phyloP scores from a whole-genome alignment of 768 basidiomycete species.

The Russula foetens region DNA sequence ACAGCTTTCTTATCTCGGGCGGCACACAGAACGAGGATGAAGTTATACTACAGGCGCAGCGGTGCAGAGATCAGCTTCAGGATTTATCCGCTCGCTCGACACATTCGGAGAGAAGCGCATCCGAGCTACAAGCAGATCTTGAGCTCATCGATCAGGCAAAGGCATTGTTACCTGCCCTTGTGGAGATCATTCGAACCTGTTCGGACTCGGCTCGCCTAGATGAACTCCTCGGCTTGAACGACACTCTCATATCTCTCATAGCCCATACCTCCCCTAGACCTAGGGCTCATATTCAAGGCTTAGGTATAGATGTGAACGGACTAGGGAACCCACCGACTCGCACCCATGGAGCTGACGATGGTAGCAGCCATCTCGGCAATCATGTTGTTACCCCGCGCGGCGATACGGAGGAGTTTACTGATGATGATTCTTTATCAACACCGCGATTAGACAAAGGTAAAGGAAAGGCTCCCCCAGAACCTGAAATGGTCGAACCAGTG shows the following conservation, averaged over 20 bases:
- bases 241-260: conserved; percentile 53
- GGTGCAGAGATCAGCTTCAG: conserved; percentile 26
- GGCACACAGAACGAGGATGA: conserved; percentile 34
- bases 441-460: conserved; percentile 76
- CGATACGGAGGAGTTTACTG: conserved; percentile 13
- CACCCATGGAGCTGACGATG: background rate
- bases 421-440: conserved; percentile 39
- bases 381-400: background rate
- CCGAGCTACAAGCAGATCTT: conserved; percentile 21
- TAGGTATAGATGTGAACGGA: conserved; percentile 16
- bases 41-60: conserved; percentile 38
- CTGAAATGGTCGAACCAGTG: conserved; percentile 61
- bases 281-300: conserved; percentile 5
- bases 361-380: background rate
- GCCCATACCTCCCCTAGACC: conserved; percentile 28
- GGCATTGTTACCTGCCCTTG: conserved; percentile 44
- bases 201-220: conserved; percentile 55
- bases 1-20: conserved; percentile 15
- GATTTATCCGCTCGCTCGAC: conserved; percentile 21
- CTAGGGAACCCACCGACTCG: background rate
- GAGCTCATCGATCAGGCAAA: conserved; percentile 45
- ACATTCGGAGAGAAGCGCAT: conserved; percentile 16
- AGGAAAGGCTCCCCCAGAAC: conserved; percentile 57
- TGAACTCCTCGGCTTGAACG: conserved; percentile 64
- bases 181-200: conserved; percentile 44